Evolutionary conservation across 1,139 yeast species (phyloP).

Genomic region (Pneumocystis sp.): DNA sequence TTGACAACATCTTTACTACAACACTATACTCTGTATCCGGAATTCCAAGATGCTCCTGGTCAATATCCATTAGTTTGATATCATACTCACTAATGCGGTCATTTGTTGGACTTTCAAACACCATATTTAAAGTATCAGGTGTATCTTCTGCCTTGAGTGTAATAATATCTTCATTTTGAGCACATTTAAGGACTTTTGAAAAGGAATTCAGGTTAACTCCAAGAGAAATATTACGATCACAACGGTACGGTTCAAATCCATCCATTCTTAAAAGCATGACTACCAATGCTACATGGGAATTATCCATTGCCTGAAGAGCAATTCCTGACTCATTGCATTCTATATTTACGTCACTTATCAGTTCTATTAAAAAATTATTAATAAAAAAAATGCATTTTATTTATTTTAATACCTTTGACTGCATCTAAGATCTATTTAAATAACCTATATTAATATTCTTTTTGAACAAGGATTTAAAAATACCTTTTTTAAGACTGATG

Average conservation of each 20-base stretch:
- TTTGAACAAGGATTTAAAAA: slow-evolving; percentile 13
- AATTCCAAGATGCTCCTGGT: slow-evolving; percentile 81
- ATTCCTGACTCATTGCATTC: slow-evolving; percentile 92
- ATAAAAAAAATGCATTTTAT: slow-evolving; percentile 21
- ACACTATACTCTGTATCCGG: slow-evolving; percentile 90
- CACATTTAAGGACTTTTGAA: slow-evolving; percentile 78
- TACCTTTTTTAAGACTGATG: slow-evolving; percentile 71
- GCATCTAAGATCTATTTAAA: slow-evolving; percentile 10
- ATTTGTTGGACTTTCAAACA: slow-evolving; percentile 65
- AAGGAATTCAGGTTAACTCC: slow-evolving; percentile 83
- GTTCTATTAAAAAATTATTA: slow-evolving; percentile 87
- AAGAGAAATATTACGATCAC: slow-evolving; percentile 83
- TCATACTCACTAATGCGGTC: slow-evolving; percentile 89
- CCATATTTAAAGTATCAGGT: slow-evolving; percentile 66
- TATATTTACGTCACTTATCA: slow-evolving; percentile 88
- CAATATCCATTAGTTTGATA: slow-evolving; percentile 89
- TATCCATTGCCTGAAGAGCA: slow-evolving; percentile 94
- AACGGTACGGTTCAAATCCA: slow-evolving; percentile 86
- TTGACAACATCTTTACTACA: slow-evolving; percentile 71
- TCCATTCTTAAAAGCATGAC: slow-evolving; percentile 76
- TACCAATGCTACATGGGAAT: slow-evolving; percentile 85
- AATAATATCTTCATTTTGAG: slow-evolving; percentile 75
- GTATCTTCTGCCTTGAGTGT: slow-evolving; percentile 84
- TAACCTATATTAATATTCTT: slow-evolving; percentile 8
- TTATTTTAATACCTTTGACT: neutral